Evolutionary conservation across 2,329 filamentous ascomycete species (phyloP).

Genomic region (Fusarium temperatum): DNA sequence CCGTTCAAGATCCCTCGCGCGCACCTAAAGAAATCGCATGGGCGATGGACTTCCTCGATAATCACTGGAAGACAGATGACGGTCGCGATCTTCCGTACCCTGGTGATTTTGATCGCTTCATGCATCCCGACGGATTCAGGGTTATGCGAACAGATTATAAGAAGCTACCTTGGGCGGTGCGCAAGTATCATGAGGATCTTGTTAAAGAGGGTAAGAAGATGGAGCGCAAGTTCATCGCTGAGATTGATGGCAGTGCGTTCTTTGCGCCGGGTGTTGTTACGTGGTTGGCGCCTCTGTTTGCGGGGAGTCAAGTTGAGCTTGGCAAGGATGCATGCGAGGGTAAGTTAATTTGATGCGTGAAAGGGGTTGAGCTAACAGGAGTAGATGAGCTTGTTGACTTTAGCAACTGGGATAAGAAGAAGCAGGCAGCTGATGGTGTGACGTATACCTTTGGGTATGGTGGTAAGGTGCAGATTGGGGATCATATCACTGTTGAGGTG

Average conservation of each 20-base stretch:
- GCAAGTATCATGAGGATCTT: slow-evolving; percentile 18
- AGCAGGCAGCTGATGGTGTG: neutral
- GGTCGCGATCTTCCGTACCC: slow-evolving; percentile 25
- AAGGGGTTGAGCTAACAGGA: neutral
- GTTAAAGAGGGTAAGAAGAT: slow-evolving; percentile 1
- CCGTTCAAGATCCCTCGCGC: neutral
- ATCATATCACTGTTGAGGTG: slow-evolving; percentile 1
- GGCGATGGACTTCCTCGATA: slow-evolving; percentile 26
- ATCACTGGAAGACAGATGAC: slow-evolving; percentile 20
- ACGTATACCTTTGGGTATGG: neutral
- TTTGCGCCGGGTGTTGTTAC: slow-evolving; percentile 29
- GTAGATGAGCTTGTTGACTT: slow-evolving; percentile 16
- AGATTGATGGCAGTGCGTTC: slow-evolving; percentile 21
- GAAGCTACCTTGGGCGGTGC: slow-evolving; percentile 24
- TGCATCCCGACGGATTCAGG: slow-evolving; percentile 25
- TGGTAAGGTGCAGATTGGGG: neutral
- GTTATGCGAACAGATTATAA: slow-evolving; percentile 16
- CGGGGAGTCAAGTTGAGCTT: slow-evolving; percentile 4
- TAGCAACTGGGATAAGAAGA: neutral
- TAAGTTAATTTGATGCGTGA: neutral
- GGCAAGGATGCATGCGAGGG: slow-evolving; percentile 21
- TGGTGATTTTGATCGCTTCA: slow-evolving; percentile 19
- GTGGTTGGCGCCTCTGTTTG: slow-evolving; percentile 23
- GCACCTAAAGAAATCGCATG: slow-evolving; percentile 14
- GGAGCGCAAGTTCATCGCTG: slow-evolving; percentile 29